These are phyloP conservation scores for Clarireedia sp. DNA, from an alignment of 2,329 filamentous ascomycete species.

Conservation along the genomic window DNA sequence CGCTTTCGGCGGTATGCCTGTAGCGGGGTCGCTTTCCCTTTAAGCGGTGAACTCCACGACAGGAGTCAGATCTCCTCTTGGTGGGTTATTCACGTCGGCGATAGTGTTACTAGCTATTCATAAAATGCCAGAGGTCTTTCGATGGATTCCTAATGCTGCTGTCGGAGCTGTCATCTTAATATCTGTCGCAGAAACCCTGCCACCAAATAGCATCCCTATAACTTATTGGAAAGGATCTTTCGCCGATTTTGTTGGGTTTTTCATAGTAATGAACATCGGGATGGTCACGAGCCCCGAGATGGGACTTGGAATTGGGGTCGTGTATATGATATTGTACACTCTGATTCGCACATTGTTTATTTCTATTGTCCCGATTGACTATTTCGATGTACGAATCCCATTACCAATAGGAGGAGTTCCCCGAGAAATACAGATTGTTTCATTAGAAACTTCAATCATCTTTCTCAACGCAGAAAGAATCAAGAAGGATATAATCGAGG, in stretches of 20 bases:
- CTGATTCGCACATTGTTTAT: background rate
- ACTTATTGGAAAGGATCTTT: slow-evolving; percentile 42
- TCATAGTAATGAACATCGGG: background rate
- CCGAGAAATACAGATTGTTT: background rate
- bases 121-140: slow-evolving; percentile 50
- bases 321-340: background rate
- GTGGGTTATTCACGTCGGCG: slow-evolving; percentile 51
- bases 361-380: background rate
- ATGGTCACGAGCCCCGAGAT: background rate
- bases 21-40: slow-evolving; percentile 59
- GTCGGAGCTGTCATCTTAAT: slow-evolving; percentile 51
- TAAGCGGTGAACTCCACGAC: slow-evolving; percentile 61
- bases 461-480: slow-evolving; percentile 1
- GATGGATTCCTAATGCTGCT: slow-evolving; percentile 61
- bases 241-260: slow-evolving; percentile 51
- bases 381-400: background rate
- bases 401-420: background rate
- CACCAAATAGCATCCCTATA: background rate
- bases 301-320: background rate
- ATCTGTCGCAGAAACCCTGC: background rate
- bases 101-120: slow-evolving; percentile 56
- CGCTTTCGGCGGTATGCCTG: slow-evolving; percentile 56
- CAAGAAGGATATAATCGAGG: background rate
- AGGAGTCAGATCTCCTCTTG: slow-evolving; percentile 53
- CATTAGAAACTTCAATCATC: background rate